A percentile compares a stretch with the other conserved stretches of the same genome.
These are phyloP conservation scores for Berkeleyomyces basicola DNA, from an alignment of 2,329 filamentous ascomycete genomes.

Conservation along the genomic window DNA sequence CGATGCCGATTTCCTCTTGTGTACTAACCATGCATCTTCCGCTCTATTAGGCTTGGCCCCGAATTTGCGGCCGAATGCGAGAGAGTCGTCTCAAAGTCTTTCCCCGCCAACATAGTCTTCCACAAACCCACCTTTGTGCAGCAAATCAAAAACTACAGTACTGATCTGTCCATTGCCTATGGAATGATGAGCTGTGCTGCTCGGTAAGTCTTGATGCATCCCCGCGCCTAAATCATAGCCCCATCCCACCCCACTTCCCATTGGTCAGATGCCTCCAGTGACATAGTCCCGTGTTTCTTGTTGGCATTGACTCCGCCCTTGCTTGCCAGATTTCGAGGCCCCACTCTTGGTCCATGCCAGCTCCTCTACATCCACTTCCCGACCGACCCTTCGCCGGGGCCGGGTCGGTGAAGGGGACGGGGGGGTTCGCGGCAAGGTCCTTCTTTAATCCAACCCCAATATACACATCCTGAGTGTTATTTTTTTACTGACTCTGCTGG, in stretches of 20 bases:
- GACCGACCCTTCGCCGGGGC: background rate
- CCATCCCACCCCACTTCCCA: background rate
- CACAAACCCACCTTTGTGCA: constrained; percentile 46
- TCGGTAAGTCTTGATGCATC: constrained; percentile 28
- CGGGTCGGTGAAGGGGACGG: background rate
- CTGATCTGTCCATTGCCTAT: constrained; percentile 40
- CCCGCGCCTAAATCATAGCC: background rate
- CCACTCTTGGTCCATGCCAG: constrained; percentile 12
- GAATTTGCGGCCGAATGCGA: constrained; percentile 43
- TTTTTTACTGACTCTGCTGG: no score
- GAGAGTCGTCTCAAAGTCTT: constrained; percentile 42
- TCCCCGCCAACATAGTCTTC: constrained; percentile 45
- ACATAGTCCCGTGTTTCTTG: background rate
- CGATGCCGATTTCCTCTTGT: constrained; percentile 10
- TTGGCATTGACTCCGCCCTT: background rate
- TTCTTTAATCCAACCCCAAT: background rate
- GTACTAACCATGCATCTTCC: constrained; percentile 14
- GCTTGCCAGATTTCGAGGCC: background rate
- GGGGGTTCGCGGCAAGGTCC: background rate
- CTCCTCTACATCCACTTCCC: background rate
- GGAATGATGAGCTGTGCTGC: constrained; percentile 41
- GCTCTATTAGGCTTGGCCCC: constrained; percentile 30
- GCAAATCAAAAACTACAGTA: constrained; percentile 38
- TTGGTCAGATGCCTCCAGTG: background rate
- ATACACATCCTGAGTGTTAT: background rate